Base-by-base conservation (phyloP, 2,329 filamentous ascomycete species). In the Aciculosporium take region DNA sequence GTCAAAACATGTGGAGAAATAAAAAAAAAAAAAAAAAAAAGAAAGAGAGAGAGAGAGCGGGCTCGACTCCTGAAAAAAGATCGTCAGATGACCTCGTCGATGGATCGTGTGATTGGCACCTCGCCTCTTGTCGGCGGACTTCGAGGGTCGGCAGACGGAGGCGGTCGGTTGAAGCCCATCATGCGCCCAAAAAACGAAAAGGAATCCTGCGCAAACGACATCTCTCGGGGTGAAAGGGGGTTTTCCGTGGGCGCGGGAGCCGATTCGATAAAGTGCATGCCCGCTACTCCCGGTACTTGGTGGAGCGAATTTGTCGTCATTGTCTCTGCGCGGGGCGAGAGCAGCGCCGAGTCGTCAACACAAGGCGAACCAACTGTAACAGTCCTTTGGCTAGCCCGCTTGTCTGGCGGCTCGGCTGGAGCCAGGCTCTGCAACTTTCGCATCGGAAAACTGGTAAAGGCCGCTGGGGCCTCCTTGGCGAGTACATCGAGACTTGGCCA, bases 81-180 rank as follows among this genome's bases (percentile, higher is more conserved):
- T 45, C 40, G 41, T 67, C 69, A 87, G 59, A 88, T 65, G 39
- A 86, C 67, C 53, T 87, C 82, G 56, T 84, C 80, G 52, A 89
- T 89, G 44, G 80, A 87, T 43, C 83, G 70, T 39, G 79, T 76
- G 46, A 89, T 87, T 3, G 83, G 81, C 44, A 76, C 77, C 56
- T 82, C 80, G 30, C 83, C 82, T 52, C 74, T 76, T 10, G 80
- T 83, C 0, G 81, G 79, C 13, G 83, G 83, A 56, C 82, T 87
- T 50, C 84, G 66, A 12, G 84, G 84, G 54, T 88, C 81, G 12
- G 66, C 67, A 9, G 66, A 60, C 46, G 72, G 68, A 3, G 63
- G 51, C 9, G 71, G 72, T 29, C 68, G 65, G 34, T 64, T 67
- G 48, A 75, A 74, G 2, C 69, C 34, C 17, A 45, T 33, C 20